Conservation (phyloP, 2,329 filamentous ascomycete genomes). For the Ceratocystis eucalypticola region DNA sequence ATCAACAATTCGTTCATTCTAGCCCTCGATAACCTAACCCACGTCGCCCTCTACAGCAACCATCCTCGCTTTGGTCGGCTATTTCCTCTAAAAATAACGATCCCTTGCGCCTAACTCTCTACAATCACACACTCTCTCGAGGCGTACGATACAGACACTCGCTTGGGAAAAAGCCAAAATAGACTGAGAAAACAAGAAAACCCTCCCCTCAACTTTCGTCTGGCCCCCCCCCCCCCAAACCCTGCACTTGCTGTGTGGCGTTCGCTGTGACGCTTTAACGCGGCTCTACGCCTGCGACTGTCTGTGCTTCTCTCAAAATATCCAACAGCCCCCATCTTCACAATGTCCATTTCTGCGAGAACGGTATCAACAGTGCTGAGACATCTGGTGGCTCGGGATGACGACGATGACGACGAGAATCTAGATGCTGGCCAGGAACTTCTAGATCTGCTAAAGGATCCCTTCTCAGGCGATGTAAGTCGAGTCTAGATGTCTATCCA, state of each 20-base stretch:
- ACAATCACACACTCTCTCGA: no score
- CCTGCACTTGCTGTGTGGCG: neutral
- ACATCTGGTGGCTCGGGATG: slow-evolving; percentile 9
- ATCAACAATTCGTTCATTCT: no score
- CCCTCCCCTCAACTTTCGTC: no score
- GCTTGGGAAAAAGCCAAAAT: no score
- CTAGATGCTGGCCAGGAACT: slow-evolving; percentile 31
- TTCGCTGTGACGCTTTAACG: slow-evolving; percentile 5
- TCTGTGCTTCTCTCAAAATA: neutral
- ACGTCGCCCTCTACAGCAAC: no score
- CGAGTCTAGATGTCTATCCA: neutral
- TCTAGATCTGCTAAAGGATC: slow-evolving; percentile 36
- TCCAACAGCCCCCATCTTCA: neutral
- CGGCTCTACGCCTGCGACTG: neutral
- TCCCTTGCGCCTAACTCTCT: no score
- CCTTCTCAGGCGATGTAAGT: slow-evolving; percentile 36
- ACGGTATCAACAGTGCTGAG: slow-evolving; percentile 9
- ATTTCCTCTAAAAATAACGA: no score
- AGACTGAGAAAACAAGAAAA: no score
- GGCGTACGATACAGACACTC: no score
- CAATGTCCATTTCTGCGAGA: neutral
- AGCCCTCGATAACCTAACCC: no score
- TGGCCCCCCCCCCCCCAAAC: neutral
- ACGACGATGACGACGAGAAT: slow-evolving; percentile 10
- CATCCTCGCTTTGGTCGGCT: no score